Conservation (phyloP, 257 asterid species). For the Euphrasia confusa region DNA sequence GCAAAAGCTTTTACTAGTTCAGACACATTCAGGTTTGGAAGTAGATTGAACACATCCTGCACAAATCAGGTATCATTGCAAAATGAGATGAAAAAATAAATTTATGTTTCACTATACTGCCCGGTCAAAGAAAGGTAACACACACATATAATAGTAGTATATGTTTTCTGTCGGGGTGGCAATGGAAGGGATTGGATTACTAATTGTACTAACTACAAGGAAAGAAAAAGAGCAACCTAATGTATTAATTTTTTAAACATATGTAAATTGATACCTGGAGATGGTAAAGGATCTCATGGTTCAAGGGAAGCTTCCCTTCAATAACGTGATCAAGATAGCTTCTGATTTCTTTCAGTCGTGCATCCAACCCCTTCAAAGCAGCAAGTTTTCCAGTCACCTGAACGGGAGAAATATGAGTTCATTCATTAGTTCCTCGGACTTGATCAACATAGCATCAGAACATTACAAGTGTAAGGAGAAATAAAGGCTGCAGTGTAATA, state of each 20-base stretch:
- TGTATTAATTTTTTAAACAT: neutral
- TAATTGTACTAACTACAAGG: too few relatives aligned
- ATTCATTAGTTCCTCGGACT: neutral
- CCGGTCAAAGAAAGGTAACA: too few relatives aligned
- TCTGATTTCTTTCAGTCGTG: constrained; percentile 77
- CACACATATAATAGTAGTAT: too few relatives aligned
- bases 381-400: constrained; percentile 94
- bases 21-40: constrained; percentile 82
- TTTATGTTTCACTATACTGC: neutral
- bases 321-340: constrained; percentile 77
- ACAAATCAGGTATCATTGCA: constrained; percentile 14
- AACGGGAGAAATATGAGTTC: neutral
- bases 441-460: neutral
- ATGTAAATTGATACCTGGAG: constrained; percentile 54
- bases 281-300: constrained; percentile 94
- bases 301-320: constrained; percentile 84
- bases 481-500: neutral
- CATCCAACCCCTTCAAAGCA: constrained; percentile 93
- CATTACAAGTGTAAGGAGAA: neutral
- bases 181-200: too few relatives aligned
- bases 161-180: too few relatives aligned
- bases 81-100: neutral
- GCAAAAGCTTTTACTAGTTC: constrained; percentile 84
- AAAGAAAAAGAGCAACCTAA: neutral
- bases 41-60: constrained; percentile 91